These are phyloP conservation scores for Trichoderma lentiforme DNA, from an alignment of 2,329 filamentous ascomycete species.

Conservation along the genomic window DNA sequence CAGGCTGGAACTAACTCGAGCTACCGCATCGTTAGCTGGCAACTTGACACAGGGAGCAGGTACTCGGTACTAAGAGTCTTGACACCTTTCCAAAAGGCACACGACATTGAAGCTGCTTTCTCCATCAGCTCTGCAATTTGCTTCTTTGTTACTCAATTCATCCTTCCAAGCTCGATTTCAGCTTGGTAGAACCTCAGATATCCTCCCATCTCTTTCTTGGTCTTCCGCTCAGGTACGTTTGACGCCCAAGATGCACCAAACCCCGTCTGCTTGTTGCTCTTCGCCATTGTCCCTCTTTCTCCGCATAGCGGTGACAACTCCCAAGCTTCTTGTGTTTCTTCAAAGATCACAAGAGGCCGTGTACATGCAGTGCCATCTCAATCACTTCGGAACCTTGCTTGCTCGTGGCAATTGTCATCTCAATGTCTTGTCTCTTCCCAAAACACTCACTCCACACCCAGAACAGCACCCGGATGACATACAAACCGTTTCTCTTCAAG, in stretches of 20 bases:
- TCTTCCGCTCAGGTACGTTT: constrained; percentile 25
- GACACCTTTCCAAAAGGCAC: constrained; percentile 37
- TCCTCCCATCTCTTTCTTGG: neutral
- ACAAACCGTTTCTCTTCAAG: neutral
- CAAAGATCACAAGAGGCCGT: neutral
- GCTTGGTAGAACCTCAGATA: constrained; percentile 5
- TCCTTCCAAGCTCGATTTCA: neutral
- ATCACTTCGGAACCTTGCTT: neutral
- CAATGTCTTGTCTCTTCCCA: neutral
- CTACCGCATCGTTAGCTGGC: neutral
- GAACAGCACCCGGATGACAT: neutral
- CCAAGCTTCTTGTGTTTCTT: neutral
- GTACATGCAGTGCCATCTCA: neutral
- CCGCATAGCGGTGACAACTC: constrained; percentile 23
- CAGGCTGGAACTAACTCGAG: neutral
- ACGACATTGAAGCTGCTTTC: constrained; percentile 22
- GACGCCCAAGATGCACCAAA: neutral
- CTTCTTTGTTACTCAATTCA: constrained; percentile 7
- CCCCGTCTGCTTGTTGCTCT: neutral
- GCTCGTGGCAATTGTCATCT: neutral
- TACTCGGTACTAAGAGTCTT: constrained; percentile 10
- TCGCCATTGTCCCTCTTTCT: neutral
- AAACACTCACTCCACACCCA: neutral
- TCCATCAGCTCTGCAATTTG: constrained; percentile 8
- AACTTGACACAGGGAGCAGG: neutral